Base-by-base conservation (phyloP, 1,284 basidiomycete genomes). In the Ganoderma meredithae region DNA sequence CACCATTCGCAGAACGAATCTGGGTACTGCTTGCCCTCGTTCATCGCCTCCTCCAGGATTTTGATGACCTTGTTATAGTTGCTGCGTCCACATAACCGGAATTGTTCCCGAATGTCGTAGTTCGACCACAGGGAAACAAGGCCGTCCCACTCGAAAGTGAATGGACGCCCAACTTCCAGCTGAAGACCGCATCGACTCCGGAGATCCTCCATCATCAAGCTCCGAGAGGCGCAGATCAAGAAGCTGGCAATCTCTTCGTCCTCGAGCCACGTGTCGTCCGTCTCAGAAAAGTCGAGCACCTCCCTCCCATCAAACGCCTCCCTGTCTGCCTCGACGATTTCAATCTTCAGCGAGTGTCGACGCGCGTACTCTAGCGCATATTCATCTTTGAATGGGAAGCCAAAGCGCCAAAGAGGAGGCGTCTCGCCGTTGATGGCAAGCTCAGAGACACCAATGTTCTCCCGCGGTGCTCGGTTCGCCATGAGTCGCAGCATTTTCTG, bases 141-240 rank as follows among this genome's bases (percentile, higher is more conserved):
- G 13, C 52, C 52, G 52, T 55, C 52, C 52, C 52, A 55, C 13
- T 55, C 52, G 25, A 31, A 27, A 27, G 27, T 55, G 52, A 55
- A 55, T 8, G 52, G 52, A 27, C 6, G 6, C 13, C 52, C 52
- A 15, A 31, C 1, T 2, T 55, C 52, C 52, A 55, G 52, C 17
- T 22, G 27, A 22, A 55, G 17, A 27, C 52, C 52, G 31, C 52
- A 55, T 33, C 52, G 27, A 6, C 52, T 13, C 17, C 27, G 17
- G 17, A 55, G 52, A 3, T 33, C 27, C 17, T 17, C 27, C 6
- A 33, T 15, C 52, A 55, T 55, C 25, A 55, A 15, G 27, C 31
- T 55, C 52, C 17, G 22, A 10, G 47, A 49, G 31, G 52, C 52
- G 31, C 52, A 7, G 31, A 15, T 27, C 31, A 55, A 33, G 52